These are phyloP conservation scores for Dipteronia sinensis DNA, from an alignment of 345 rosid genomes.

Conservation along the genomic window DNA sequence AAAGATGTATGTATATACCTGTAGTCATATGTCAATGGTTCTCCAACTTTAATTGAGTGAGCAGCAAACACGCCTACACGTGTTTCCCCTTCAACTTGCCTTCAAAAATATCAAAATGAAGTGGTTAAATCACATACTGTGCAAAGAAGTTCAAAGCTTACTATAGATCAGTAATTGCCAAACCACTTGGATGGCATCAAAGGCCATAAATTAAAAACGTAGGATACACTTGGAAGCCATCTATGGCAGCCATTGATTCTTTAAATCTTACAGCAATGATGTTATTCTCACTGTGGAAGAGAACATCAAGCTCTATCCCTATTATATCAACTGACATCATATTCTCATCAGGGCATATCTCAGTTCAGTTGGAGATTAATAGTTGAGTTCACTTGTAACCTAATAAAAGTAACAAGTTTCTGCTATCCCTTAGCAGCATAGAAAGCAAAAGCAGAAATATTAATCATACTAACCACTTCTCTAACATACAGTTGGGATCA, in stretches of 20 bases:
- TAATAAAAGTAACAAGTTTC: not conserved
- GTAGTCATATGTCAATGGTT: slow-evolving; percentile 90
- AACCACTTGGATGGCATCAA: not conserved
- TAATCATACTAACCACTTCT: slow-evolving; percentile 70
- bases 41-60: slow-evolving; percentile 73
- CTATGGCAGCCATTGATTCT: not conserved
- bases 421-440: not conserved
- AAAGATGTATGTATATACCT: slow-evolving; percentile 44
- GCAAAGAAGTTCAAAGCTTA: not conserved
- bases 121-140: slow-evolving; percentile 3
- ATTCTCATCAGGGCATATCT: not conserved
- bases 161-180: not conserved
- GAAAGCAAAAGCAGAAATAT: not conserved
- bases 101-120: slow-evolving; percentile 23
- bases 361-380: not conserved
- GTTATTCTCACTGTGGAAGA: not conserved
- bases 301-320: not conserved
- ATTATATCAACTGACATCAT: not conserved
- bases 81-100: slow-evolving; percentile 96
- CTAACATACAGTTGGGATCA: slow-evolving; percentile 81
- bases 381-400: not conserved
- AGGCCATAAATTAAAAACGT: no score
- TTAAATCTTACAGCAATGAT: not conserved
- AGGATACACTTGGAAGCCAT: not conserved
- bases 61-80: slow-evolving; percentile 95